Evolutionary conservation across 31 red algal genomes (phyloP).

Genomic region (Asparagopsis taxiformis): DNA sequence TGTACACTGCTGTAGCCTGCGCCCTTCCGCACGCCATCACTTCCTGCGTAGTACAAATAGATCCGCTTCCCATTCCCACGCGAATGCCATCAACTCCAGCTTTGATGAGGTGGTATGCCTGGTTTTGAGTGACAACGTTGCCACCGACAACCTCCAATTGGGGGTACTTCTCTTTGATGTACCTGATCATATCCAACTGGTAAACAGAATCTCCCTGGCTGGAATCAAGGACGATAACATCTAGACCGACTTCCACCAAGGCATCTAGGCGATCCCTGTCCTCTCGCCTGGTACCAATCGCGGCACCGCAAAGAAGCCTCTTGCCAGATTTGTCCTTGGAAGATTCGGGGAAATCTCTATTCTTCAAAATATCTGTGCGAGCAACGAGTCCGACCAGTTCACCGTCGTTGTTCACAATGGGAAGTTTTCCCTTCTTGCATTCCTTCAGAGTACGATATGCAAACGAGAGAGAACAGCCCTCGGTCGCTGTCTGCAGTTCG

Average conservation of each 20-base stretch:
- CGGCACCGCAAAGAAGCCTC: conserved; percentile 86
- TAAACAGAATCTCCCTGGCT: conserved; percentile 95
- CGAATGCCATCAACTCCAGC: conserved; percentile 92
- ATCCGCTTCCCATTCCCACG: conserved; percentile 96
- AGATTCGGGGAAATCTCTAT: conserved; percentile 88
- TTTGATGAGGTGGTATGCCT: conserved; percentile 90
- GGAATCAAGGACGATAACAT: conserved; percentile 95
- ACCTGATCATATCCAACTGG: conserved; percentile 85
- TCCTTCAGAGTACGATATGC: conserved; percentile 91
- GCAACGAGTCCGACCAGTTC: conserved; percentile 96
- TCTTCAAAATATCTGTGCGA: conserved; percentile 95
- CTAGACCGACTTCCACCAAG: conserved; percentile 91
- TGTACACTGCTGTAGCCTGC: conserved; percentile 91
- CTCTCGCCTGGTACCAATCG: conserved; percentile 87
- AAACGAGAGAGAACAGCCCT: conserved; percentile 86
- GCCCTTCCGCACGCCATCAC: conserved; percentile 96
- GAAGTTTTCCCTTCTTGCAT: conserved; percentile 97
- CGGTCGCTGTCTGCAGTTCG: conserved; percentile 87
- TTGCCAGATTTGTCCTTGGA: conserved; percentile 84
- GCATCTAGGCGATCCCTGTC: conserved; percentile 89
- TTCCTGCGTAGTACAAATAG: conserved; percentile 98
- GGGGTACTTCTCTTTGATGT: conserved; percentile 92
- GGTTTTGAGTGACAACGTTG: conserved; percentile 96
- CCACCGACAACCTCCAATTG: conserved; percentile 91
- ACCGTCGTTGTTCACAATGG: conserved; percentile 76